phyloP scores from a whole-genome alignment of 495 filamentous ascomycete species.

The Cenococcum geophilum region DNA sequence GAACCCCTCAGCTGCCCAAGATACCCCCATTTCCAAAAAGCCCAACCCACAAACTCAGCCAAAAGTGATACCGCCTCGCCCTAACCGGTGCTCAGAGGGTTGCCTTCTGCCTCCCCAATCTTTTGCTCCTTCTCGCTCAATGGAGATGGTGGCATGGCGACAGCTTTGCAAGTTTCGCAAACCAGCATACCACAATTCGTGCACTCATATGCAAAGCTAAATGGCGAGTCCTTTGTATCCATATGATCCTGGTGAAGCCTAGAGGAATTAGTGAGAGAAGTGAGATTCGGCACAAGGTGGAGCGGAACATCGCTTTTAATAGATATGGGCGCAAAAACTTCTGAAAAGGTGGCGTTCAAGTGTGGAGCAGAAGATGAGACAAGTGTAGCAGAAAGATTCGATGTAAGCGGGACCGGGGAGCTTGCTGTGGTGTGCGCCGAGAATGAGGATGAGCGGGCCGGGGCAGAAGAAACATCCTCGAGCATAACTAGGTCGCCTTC shows the following conservation, averaged over 20 bases:
- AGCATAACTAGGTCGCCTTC: slow-evolving; percentile 1
- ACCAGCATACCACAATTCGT: neutral
- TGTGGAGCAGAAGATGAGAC: slow-evolving; percentile 2
- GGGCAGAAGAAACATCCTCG: neutral
- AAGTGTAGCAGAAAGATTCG: neutral
- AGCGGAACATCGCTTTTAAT: too few relatives aligned
- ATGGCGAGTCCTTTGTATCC: neutral
- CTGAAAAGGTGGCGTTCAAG: neutral
- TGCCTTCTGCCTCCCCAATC: neutral
- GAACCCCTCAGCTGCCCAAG: too few relatives aligned
- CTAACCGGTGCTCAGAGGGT: neutral
- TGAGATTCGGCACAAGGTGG: too few relatives aligned
- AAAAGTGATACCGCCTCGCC: neutral
- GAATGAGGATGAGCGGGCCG: neutral
- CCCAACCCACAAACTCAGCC: too few relatives aligned
- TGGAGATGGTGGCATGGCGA: neutral
- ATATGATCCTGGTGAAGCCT: too few relatives aligned
- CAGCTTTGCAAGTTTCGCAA: neutral
- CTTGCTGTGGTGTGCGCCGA: neutral
- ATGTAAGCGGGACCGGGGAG: neutral
- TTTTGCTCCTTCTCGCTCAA: neutral
- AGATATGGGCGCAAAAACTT: neutral
- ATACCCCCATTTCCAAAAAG: too few relatives aligned
- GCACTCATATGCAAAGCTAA: slow-evolving; percentile 6
- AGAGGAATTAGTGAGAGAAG: too few relatives aligned